Percentiles rank a stretch among this genome's conserved stretches.
Evolutionary conservation across 495 filamentous ascomycete species (phyloP).

Genomic region (Tuber indicum): DNA sequence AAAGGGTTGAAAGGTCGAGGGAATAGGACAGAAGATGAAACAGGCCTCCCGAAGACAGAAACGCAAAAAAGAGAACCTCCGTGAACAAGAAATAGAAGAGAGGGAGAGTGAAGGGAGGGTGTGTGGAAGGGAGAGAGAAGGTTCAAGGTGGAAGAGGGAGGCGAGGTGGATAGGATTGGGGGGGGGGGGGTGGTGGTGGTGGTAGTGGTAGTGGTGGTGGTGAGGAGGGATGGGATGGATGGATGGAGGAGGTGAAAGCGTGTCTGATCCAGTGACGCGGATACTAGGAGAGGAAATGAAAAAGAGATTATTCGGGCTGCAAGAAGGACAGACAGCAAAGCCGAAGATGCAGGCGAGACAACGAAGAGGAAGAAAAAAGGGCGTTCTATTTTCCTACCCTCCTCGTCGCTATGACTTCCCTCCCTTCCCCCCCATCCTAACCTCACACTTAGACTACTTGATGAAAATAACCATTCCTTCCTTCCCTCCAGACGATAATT

Average conservation of each 20-base stretch:
- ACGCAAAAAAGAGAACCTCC: constrained; percentile 12
- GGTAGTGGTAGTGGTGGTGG: not conserved
- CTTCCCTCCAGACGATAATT: not conserved
- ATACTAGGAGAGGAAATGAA: constrained; percentile 1
- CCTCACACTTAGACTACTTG: not conserved
- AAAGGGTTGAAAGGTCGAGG: constrained; percentile 14
- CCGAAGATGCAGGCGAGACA: constrained; percentile 3
- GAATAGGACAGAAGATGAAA: constrained; percentile 17
- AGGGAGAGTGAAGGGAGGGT: constrained; percentile 3
- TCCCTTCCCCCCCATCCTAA: not conserved
- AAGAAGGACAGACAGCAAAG: constrained; percentile 2
- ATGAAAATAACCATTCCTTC: not conserved
- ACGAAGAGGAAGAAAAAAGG: not conserved
- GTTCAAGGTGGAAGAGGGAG: constrained; percentile 17
- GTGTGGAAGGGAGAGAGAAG: constrained; percentile 8
- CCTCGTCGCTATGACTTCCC: constrained; percentile 2
- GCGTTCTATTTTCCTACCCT: not conserved
- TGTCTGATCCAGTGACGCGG: constrained; percentile 1
- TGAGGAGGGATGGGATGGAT: constrained; percentile 6
- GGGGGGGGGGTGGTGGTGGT: not conserved
- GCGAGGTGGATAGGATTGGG: not conserved
- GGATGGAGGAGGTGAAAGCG: not conserved
- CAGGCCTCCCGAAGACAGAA: constrained; percentile 15
- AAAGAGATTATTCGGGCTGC: not conserved
- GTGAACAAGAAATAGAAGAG: constrained; percentile 7